Base-by-base conservation (phyloP, 2,329 filamentous ascomycete genomes). In the Penicillium decumbens region DNA sequence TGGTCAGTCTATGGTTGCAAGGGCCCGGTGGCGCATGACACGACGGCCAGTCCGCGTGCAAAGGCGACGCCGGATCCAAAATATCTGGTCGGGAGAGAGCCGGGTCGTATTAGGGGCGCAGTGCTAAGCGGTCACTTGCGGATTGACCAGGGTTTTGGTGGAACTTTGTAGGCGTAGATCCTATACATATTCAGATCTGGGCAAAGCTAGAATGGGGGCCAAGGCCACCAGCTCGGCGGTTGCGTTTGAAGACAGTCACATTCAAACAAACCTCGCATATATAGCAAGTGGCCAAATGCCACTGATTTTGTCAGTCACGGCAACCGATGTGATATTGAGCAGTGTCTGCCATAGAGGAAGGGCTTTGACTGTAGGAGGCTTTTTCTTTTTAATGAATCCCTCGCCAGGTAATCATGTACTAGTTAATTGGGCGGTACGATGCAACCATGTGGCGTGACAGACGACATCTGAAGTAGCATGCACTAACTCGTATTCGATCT, bases 371-470 rank as follows among this genome's bases (percentile, higher is more conserved):
- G n/a, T 2, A 15, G 15, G 15, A 15, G 30, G n/a, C n/a, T n/a
- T n/a, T n/a, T n/a, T n/a, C 8, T 18, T 20, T 37, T 18, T 9
- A 18, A 37, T 12, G 23, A 20, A 1, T 12, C 3, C 18, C 12
- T 3, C 10, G 8, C 47, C n/a, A 42, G 54, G 47, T 20, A 52
- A 51, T 49, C 29, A 27, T 49, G 37, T 37, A 35, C 20, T 32
- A 33, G 29, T 35, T 41, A 33, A 33, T 35, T 41, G 25, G 20
- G 33, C 20, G 41, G 47, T 35, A 20, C 47, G 47, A 61, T 58
- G 55, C 50, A 57, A 60, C 57, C 53, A 61, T 61, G 57, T 58
- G 58, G 53, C 56, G 51, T 51, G 46, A 12, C 33, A 52, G 40
- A 38, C 29, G 44, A 54, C 53, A 41, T 23, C 40, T 43, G 41